Conservation (phyloP, 108 stramenopile genomes). For the Mediolabrus comicus region DNA sequence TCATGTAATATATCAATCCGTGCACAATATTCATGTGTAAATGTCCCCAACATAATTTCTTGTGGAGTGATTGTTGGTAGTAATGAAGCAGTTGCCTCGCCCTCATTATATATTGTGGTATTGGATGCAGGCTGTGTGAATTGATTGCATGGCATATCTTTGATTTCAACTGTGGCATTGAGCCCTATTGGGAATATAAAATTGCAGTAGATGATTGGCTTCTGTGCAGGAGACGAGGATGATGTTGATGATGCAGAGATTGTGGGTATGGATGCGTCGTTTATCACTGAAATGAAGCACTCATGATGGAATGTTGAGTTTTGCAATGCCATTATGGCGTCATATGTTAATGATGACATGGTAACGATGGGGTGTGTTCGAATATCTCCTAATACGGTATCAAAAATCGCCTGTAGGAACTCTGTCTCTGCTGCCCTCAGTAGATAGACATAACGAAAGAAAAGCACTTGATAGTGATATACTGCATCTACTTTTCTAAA, state of each 20-base stretch:
- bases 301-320: slow-evolving; percentile 1
- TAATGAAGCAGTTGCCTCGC: background rate
- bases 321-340: background rate
- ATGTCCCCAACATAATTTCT: background rate
- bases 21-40: slow-evolving; percentile 5
- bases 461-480: no score
- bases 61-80: background rate
- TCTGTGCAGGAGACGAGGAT: background rate
- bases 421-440: no score
- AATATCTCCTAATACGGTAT: no score
- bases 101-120: background rate
- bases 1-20: background rate
- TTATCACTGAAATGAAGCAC: background rate
- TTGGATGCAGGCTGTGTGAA: background rate
- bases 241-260: background rate
- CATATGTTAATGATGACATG: background rate
- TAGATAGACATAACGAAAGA: no score
- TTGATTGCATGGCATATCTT: background rate
- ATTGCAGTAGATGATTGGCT: slow-evolving; percentile 1
- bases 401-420: no score
- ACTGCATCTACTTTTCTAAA: no score
- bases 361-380: background rate
- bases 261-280: background rate
- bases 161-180: slow-evolving; percentile 6
- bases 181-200: slow-evolving; percentile 1